A percentile compares a stretch with the other conserved stretches of the same genome.
These are phyloP conservation scores for Beauveria sp. DNA, from an alignment of 2,329 filamentous ascomycete genomes.

Conservation along the genomic window DNA sequence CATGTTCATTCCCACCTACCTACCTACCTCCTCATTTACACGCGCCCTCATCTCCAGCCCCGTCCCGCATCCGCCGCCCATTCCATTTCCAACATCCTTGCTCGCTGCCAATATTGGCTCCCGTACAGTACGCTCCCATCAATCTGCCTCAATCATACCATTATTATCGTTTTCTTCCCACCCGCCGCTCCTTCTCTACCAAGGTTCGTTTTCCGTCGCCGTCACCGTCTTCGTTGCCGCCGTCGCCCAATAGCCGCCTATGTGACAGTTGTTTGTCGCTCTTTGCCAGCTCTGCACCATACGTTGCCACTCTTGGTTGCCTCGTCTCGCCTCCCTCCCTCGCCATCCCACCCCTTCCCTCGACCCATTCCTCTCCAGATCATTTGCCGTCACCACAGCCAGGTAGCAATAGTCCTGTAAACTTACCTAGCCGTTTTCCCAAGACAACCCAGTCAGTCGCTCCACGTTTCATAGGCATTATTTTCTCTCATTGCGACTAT, in stretches of 20 bases:
- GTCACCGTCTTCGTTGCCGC: not conserved
- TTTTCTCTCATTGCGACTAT: not conserved
- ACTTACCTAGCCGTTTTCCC: not conserved
- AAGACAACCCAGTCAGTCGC: not conserved
- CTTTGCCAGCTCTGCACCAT: not conserved
- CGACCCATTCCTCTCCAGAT: not conserved
- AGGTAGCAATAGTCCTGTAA: not conserved
- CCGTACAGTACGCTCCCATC: not conserved
- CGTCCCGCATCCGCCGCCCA: not conserved
- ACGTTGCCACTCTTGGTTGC: not conserved
- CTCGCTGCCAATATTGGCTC: not conserved
- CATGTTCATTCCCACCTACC: not conserved
- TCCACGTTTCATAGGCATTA: not conserved
- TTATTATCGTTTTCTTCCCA: not conserved
- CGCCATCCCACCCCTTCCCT: not conserved
- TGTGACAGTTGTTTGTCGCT: not conserved
- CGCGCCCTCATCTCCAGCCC: not conserved
- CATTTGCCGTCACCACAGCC: not conserved
- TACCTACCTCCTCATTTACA: not conserved
- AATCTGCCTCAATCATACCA: not conserved
- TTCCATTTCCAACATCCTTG: not conserved
- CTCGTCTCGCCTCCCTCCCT: not conserved
- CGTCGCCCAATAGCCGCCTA: not conserved
- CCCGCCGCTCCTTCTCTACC: not conserved
- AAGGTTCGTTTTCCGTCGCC: not conserved